Evolutionary conservation across 2,329 filamentous ascomycete species (phyloP).

Genomic region (Didymella pomorum): DNA sequence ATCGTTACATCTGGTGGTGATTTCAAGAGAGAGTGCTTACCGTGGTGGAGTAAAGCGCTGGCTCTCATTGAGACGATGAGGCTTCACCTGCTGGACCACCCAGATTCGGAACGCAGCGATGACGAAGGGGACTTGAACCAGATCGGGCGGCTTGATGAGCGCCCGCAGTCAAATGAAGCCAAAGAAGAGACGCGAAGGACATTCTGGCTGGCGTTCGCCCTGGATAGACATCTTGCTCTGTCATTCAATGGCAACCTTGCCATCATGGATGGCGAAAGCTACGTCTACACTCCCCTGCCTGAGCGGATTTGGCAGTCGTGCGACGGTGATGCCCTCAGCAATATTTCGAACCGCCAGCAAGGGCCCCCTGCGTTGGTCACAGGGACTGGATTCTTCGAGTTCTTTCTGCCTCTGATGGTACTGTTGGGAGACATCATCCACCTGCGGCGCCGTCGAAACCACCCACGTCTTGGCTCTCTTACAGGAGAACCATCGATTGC

Average conservation of each 20-base stretch:
- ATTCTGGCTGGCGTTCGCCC: constrained; percentile 3
- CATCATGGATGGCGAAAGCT: constrained; percentile 6
- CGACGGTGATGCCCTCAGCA: neutral
- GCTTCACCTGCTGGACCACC: constrained; percentile 4
- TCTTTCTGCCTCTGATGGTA: constrained; percentile 6
- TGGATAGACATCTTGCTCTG: constrained; percentile 6
- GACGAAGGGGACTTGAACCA: neutral
- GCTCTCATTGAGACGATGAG: constrained; percentile 6
- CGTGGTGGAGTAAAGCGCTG: constrained; percentile 6
- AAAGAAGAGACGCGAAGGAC: constrained; percentile 9
- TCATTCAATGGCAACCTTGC: constrained; percentile 2
- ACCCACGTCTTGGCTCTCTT: constrained; percentile 2
- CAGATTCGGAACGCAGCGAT: neutral
- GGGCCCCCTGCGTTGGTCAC: neutral
- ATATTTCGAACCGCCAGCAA: neutral
- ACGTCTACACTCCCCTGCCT: constrained; percentile 1
- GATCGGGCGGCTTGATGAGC: neutral
- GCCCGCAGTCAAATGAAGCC: neutral
- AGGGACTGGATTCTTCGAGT: constrained; percentile 7
- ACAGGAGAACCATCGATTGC: neutral
- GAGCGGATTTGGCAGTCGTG: constrained; percentile 1
- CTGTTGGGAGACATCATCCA: constrained; percentile 2
- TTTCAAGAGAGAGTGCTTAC: constrained; percentile 5
- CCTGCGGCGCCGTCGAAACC: constrained; percentile 2
- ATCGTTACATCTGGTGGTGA: constrained; percentile 4